These are phyloP conservation scores for Lipomyces starkeyi DNA, from an alignment of 805 yeast genomes.

Conservation along the genomic window DNA sequence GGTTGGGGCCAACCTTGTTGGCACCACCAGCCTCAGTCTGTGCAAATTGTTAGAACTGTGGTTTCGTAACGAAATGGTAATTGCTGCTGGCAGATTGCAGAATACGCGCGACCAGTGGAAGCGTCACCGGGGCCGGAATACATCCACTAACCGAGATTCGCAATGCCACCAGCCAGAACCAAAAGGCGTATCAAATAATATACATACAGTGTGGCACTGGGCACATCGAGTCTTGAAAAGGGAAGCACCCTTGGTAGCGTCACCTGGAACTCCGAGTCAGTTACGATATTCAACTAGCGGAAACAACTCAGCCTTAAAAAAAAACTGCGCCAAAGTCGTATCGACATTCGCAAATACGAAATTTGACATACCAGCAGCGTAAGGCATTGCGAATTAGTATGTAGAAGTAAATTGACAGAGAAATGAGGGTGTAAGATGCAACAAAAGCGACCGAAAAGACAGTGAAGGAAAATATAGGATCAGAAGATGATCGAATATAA, in stretches of 20 bases:
- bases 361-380: conserved; percentile 32
- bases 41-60: not conserved
- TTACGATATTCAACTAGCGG: not conserved
- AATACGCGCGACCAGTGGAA: not conserved
- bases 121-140: not conserved
- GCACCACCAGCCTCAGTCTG: conserved; percentile 84
- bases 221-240: conserved; percentile 98
- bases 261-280: conserved; percentile 49
- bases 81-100: not conserved
- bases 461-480: not conserved
- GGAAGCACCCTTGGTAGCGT: conserved; percentile 94
- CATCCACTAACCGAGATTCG: not conserved
- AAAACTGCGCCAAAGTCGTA: not conserved
- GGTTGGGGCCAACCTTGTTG: conserved; percentile 98
- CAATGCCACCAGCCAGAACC: not conserved
- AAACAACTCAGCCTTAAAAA: not conserved
- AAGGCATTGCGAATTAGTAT: conserved; percentile 29
- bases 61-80: not conserved
- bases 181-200: not conserved
- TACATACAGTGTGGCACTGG: conserved; percentile 92
- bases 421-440: not conserved
- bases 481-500: not conserved
- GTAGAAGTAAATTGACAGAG: conserved; percentile 7
- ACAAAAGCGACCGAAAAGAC: not conserved
- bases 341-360: not conserved